These are phyloP conservation scores for Metrosideros polymorpha DNA, from an alignment of 441 rosid species.

Conservation along the genomic window DNA sequence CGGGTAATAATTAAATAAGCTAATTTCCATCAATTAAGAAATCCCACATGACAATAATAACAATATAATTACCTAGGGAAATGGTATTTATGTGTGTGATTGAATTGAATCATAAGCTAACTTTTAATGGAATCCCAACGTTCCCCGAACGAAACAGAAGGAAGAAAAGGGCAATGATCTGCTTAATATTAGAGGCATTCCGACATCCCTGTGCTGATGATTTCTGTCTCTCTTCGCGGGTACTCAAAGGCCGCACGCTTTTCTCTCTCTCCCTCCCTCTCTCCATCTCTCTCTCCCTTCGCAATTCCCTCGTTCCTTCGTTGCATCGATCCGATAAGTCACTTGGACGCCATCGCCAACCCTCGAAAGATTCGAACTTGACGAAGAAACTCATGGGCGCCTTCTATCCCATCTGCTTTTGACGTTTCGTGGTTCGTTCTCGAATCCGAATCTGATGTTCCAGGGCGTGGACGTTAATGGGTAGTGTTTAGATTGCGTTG, in stretches of 20 bases:
- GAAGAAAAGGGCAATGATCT: neutral
- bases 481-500: neutral
- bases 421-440: neutral
- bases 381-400: neutral
- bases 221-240: constrained; percentile 27
- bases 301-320: constrained; percentile 2
- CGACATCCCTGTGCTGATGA: neutral
- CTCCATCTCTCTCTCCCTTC: constrained; percentile 3
- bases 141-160: neutral
- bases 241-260: constrained; percentile 33
- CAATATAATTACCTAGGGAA: neutral
- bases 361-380: neutral
- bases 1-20: neutral
- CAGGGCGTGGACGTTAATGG: neutral
- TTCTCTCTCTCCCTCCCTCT: constrained; percentile 24
- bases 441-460: neutral
- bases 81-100: neutral
- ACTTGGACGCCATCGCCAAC: neutral
- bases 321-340: neutral
- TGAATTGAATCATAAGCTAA: neutral
- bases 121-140: neutral
- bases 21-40: neutral
- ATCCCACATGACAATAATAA: neutral
- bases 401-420: neutral
- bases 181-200: neutral